Base-by-base conservation (phyloP, 2,329 filamentous ascomycete genomes). In the Scedosporium aurantiacum region DNA sequence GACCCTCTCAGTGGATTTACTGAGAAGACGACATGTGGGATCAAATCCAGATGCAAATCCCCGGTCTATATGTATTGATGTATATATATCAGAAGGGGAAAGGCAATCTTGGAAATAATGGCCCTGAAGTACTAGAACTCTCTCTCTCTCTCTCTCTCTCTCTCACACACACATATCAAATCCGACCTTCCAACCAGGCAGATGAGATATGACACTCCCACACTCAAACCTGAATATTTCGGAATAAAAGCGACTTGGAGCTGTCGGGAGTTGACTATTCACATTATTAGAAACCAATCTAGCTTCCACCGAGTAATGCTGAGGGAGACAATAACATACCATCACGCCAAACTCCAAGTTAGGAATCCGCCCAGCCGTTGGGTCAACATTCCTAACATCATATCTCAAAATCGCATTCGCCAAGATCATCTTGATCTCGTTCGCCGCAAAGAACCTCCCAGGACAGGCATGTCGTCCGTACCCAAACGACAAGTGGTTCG, bases 381-480 rank as follows among this genome's bases (percentile, higher is more conserved):
- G 21, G 5, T 58, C 60, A n/a, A 45, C 4, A 23, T 61, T 61
- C 64, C 77, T 76, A 62, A 82, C 70, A 27, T 84, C 81, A 65
- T 82, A 84, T 63, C 82, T 79, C 41, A 78, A 67, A 1, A 83
- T 65, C 21, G 83, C 66, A 60, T 81, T 75, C 1, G 78, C 73
- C 40, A 82, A 66, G 14, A 82, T 71, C 67, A 84, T 79, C 67
- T 84, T 84, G 14, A 82, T 70, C 67, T 82, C 80, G 62, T 81
- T 75, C 0, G 79, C 75, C 0, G 81, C 80, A 62, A 83, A 83
- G 71, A 84, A 84, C 0, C 81, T 74, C 0, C 82, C 82, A 0
- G 80, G 78, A 56, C 81, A 80, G 2, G 78, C 79, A 67, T 85
- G 81, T 63, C 78, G 73, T 6, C 83, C 83, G 63, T 84, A 80